Evolutionary conservation across 164 flowering plant genomes (phyloP), one percentile per base, ranked within the genome.

Genomic region (Chimonanthus praecox): DNA sequence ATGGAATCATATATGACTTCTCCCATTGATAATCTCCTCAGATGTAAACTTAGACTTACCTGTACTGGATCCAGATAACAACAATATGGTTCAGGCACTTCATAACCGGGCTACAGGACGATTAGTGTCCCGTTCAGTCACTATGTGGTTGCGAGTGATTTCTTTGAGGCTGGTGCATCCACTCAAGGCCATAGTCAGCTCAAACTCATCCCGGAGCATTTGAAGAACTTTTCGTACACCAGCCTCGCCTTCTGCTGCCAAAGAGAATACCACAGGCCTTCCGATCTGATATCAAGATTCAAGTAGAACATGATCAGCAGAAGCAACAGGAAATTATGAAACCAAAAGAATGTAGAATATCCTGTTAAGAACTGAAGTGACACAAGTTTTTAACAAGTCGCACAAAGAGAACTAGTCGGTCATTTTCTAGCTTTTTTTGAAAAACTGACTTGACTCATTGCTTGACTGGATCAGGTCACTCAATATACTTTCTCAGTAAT

Each of bases 181-280:
- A 76, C 92, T 85, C 54, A 95, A 76, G 0, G 97, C 93, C 99
- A 95, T 95, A 0, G 99, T 88, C 44, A 95, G 88, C 86, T 91
- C 99, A 75, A 95, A 88, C 83, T 95, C 99, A 60, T 95, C 99
- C 3, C 85, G 92, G 3, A 95, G 86, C 96, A 95, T 93, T 70
- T 91, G 87, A 33, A 95, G 92, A 2, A 85, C 92, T 78, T 93
- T 93, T 72, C 95, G 82, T 3, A 95, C 94, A 46, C 99, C 99
- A 67, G 87, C 87, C 84, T 95, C 99, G 15, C 98, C 99, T 18
- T 90, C 93, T 21, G 88, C 96, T 49, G 99, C 97, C 83, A 95
- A 77, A 13, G 94, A 82, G 78, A 83, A 94, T 49, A 93, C 78
- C 46, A 91, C 92, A 13, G 99, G 98, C 83, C 98, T 83, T 71